Conservation (phyloP, 2,329 filamentous ascomycete genomes). For the Xylariaceae sp. region DNA sequence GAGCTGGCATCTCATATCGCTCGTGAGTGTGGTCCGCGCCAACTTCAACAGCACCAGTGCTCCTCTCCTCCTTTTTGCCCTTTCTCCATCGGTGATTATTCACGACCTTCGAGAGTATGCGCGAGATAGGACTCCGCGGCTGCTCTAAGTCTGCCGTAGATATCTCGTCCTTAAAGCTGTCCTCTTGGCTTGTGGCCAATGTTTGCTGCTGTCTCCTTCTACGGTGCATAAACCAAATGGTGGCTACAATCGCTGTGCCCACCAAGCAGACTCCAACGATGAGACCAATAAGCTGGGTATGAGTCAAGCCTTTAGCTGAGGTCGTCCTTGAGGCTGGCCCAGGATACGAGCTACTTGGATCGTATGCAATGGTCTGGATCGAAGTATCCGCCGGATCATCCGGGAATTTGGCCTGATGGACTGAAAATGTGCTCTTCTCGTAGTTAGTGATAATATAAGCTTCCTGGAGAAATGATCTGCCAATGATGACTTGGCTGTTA, state of each 20-base stretch:
- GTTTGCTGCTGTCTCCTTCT: constrained; percentile 22
- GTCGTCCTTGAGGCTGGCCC: constrained; percentile 23
- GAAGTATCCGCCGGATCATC: constrained; percentile 36
- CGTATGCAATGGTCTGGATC: constrained; percentile 38
- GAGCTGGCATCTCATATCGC: constrained; percentile 48
- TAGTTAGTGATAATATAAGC: constrained; percentile 57
- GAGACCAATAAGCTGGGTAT: constrained; percentile 41
- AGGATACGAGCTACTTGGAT: constrained; percentile 44
- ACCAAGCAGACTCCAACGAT: constrained; percentile 37
- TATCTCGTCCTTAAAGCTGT: constrained; percentile 34
- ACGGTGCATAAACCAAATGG: constrained; percentile 29
- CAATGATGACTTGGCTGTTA: constrained; percentile 55
- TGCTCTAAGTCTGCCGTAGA: constrained; percentile 30
- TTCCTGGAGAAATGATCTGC: constrained; percentile 67
- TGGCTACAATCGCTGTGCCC: constrained; percentile 23
- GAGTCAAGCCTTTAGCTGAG: constrained; percentile 29
- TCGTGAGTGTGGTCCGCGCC: constrained; percentile 42
- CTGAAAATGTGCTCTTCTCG: constrained; percentile 47
- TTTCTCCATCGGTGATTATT: constrained; percentile 28
- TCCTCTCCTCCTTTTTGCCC: constrained; percentile 21
- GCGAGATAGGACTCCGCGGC: constrained; percentile 31
- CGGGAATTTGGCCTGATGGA: constrained; percentile 54
- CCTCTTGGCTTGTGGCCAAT: constrained; percentile 17
- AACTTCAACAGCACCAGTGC: constrained; percentile 32
- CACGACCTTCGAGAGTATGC: constrained; percentile 41